These are phyloP conservation scores for Acanthamoeba comandoni DNA, from an alignment of 208 protist species.

Conservation along the genomic window DNA sequence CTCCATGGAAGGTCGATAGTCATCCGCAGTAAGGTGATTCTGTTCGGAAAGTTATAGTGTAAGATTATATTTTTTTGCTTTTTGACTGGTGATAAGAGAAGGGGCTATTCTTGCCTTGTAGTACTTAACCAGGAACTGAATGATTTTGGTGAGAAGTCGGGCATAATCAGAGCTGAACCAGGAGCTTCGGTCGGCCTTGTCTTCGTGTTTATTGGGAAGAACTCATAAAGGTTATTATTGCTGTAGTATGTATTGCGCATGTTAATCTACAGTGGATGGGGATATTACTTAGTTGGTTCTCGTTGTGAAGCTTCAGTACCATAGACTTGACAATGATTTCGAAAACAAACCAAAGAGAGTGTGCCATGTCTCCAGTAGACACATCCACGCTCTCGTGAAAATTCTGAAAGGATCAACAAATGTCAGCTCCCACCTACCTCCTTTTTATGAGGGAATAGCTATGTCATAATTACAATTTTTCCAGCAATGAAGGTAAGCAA, in stretches of 20 bases:
- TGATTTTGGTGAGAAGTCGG: conserved; percentile 55
- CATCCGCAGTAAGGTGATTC: conserved; percentile 47
- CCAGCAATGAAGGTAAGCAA: conserved; percentile 73
- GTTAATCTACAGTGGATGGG: no score
- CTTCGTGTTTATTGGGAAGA: not conserved
- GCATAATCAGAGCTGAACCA: conserved; percentile 63
- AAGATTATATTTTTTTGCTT: no score
- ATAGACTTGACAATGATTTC: conserved; percentile 85
- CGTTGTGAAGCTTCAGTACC: conserved; percentile 71
- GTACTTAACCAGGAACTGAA: conserved; percentile 64
- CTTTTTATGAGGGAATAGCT: no score
- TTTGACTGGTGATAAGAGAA: no score
- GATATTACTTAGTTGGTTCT: conserved; percentile 35
- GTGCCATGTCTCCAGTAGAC: conserved; percentile 41
- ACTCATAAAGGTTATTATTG: not conserved
- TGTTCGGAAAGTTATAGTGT: no score
- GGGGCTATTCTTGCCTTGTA: conserved; percentile 16
- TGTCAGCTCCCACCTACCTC: no score
- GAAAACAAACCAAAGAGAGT: conserved; percentile 84
- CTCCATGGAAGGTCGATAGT: conserved; percentile 73
- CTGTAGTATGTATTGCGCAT: no score
- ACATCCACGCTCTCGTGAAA: conserved; percentile 59
- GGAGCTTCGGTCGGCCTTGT: conserved; percentile 14
- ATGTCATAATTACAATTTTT: conserved; percentile 21
- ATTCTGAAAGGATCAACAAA: not conserved